Conservation (phyloP, 2,329 filamentous ascomycete species). For the Amauroascus niger region DNA sequence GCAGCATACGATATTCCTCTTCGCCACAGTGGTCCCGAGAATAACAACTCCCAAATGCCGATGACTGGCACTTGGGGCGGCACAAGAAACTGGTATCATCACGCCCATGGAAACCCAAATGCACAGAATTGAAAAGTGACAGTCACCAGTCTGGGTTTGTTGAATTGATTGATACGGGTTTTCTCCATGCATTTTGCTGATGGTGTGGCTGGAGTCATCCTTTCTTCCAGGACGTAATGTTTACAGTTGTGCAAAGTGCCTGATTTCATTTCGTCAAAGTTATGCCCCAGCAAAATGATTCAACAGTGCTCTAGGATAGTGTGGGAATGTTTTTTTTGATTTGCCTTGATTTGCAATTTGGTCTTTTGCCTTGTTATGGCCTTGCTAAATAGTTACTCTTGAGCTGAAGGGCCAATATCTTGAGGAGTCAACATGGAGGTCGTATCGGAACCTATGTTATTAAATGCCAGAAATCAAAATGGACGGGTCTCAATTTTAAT, state of each 20-base stretch:
- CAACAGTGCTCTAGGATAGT: background rate
- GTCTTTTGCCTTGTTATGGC: too few relatives aligned
- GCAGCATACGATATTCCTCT: background rate
- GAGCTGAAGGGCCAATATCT: too few relatives aligned
- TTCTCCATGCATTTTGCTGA: background rate
- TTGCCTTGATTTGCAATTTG: background rate
- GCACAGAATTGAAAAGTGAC: background rate
- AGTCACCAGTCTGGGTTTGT: too few relatives aligned
- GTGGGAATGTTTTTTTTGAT: background rate
- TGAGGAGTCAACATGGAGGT: background rate
- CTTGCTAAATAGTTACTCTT: too few relatives aligned
- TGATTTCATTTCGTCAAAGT: background rate
- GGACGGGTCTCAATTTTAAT: background rate
- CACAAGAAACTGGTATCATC: slow-evolving; percentile 15
- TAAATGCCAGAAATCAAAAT: too few relatives aligned
- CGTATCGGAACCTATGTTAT: too few relatives aligned
- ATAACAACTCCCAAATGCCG: background rate
- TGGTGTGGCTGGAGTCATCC: background rate
- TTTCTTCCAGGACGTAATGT: background rate
- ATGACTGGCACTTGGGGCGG: slow-evolving; percentile 11
- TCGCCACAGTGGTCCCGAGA: background rate
- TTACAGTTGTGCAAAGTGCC: background rate
- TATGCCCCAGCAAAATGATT: background rate
- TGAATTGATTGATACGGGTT: too few relatives aligned
- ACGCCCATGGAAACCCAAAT: slow-evolving; percentile 6